Base-by-base conservation (phyloP, 2,329 filamentous ascomycete species). In the Cephalotrichum gorgonifer region DNA sequence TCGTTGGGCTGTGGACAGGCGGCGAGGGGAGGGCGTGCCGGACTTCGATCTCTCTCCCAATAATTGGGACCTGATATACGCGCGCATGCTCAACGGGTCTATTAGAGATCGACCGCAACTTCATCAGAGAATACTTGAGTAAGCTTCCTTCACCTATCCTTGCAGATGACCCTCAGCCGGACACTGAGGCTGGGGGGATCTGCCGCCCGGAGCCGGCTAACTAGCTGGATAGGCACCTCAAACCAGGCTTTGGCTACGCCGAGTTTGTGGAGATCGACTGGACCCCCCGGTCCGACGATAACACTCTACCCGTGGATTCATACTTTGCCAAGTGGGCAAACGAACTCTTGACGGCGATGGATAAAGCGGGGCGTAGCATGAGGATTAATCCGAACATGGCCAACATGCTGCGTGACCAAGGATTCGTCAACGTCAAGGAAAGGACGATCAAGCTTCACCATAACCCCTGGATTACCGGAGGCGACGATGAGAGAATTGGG, bases 191-290 rank as follows among this genome's bases (percentile, higher is more conserved):
- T n/a, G n/a, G n/a, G n/a, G n/a, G n/a, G n/a, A n/a, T n/a, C n/a
- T n/a, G n/a, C n/a, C n/a, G n/a, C n/a, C n/a, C 23, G 22, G 47
- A 52, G 17, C 54, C 26, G 23, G n/a, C 35, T 39, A 9, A 39
- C 35, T 39, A 9, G 17, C 15, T 39, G 17, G 17, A 26, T 54
- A 88, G 85, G 48, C 86, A 94, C 60, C 73, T 96, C 25, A 81
- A 81, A 56, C 88, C 88, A 1, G 83, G 83, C 2, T 75, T 71
- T 38, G 91, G 90, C 48, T 78, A 75, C 60, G 75, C 96, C 49
- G 90, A 97, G 65, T 88, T 95, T 56, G 79, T 95, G 44, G 91
- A 97, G 62, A 85, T 97, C 49, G 88, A 97, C 64, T 86, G 86
- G 64, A 72, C 77, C 44, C 88, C 88, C 17, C 79, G 79, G 47